Percentiles rank a stretch among this genome's conserved stretches.
Evolutionary conservation across 139 green algal species (phyloP).

Genomic region (Micractinium sp.): DNA sequence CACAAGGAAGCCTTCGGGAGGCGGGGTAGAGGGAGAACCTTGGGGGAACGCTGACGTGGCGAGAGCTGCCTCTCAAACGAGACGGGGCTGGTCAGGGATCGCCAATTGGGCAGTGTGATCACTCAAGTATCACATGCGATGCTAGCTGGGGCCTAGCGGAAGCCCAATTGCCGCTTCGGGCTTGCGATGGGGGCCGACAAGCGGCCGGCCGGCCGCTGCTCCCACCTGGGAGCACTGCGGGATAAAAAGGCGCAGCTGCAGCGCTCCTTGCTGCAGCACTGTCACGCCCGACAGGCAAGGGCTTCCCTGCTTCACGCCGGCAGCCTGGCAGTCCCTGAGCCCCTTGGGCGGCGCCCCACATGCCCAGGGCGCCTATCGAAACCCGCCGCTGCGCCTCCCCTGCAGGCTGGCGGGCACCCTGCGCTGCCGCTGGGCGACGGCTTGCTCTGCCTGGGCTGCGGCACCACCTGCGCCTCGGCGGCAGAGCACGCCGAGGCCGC

Average conservation of each 20-base stretch:
- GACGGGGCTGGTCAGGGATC: too few relatives aligned
- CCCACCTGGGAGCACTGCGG: neutral
- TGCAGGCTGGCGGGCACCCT: neutral
- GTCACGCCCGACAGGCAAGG: neutral
- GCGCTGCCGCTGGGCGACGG: conserved; percentile 21
- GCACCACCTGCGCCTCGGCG: neutral
- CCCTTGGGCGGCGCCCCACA: neutral
- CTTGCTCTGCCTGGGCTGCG: conserved; percentile 30
- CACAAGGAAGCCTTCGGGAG: too few relatives aligned
- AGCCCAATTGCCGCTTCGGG: too few relatives aligned
- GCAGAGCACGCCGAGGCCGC: neutral
- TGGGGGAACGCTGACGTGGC: too few relatives aligned
- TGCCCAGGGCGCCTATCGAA: neutral
- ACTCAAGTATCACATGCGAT: too few relatives aligned
- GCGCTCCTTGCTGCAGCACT: neutral
- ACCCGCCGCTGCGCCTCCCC: neutral
- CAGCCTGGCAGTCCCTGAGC: neutral
- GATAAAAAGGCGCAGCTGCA: neutral
- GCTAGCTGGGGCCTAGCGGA: too few relatives aligned
- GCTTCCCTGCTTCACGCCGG: neutral
- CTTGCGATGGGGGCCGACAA: too few relatives aligned
- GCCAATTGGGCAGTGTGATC: too few relatives aligned
- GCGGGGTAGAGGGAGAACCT: too few relatives aligned
- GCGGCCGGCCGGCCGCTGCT: too few relatives aligned
- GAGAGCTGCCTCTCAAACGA: too few relatives aligned